Base-by-base conservation (phyloP, 305 asterid species). In the Withania somnifera region DNA sequence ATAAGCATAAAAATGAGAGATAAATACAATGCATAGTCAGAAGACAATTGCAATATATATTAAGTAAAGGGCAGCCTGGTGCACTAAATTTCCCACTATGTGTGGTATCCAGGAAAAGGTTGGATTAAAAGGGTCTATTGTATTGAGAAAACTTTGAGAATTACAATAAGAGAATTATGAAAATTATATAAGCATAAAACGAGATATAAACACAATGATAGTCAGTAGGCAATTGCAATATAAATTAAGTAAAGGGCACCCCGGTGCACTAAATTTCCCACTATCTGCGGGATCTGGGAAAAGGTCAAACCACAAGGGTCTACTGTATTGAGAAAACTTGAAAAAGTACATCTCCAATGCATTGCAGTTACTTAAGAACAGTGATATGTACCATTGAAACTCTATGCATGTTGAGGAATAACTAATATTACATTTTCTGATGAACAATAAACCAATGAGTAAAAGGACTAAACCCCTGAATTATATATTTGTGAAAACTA, bases 1-100 rank as follows among this genome's bases (percentile, higher is more conserved):
- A 50, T 78, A 87, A 85, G 77, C 82, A 36, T 80, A 51, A 63
- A n/a, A 79, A 36, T 79, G 67, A 61, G 60, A 15, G 51, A 42
- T 8, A 34, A 58, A 42, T 40, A 83, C 32, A 30, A 10, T 9
- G 24, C 22, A 11, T 42, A 53, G 11, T 76, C 81, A 75, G 53
- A 60, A 69, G 11, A 15, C 10, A 10, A 68, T n/a, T 10, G 57
- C 58, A 69, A 20, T 64, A 24, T 24, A 58, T 22, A 22, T 58
- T 22, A 22, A 24, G 32, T 56, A n/a, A n/a, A n/a, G n/a, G n/a
- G n/a, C n/a, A n/a, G n/a, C n/a, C n/a, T n/a, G n/a, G n/a, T n/a
- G n/a, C n/a, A n/a, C n/a, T n/a, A n/a, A n/a, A n/a, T n/a, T n/a
- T n/a, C n/a, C n/a, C n/a, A n/a, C n/a, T n/a, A n/a, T n/a, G n/a